Base-by-base conservation (phyloP, 805 yeast genomes). In the Blastobotrys attinorum region DNA sequence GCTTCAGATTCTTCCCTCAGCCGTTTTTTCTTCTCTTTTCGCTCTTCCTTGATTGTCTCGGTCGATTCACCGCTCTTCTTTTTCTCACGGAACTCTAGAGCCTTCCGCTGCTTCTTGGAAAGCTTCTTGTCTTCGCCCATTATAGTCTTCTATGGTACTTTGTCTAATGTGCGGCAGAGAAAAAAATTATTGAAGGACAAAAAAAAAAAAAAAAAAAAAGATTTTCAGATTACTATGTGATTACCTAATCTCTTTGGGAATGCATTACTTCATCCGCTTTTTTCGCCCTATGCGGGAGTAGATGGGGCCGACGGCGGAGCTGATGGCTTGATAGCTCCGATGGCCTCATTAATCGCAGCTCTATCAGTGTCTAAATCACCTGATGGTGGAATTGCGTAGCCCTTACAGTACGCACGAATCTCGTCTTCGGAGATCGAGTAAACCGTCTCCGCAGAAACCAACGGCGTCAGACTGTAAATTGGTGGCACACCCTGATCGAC, bases 101-200 rank as follows among this genome's bases (percentile, higher is more conserved):
- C 61, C 43, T 59, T 58, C 27, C 44, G 49, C 45, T 61, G 51
- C 47, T 58, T 56, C 43, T 60, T 60, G 18, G 61, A 49, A 13
- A 60, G 45, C 42, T 60, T 58, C 18, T 48, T 45, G 22, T 15
- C 39, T 11, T 35, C 37, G 39, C 18, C 17, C 41, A 39, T 37
- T 18, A 22, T 25, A 11, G n/a, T n/a, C n/a, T 21, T 35, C 10
- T 15, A 8, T 15, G 6, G 11, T 15, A 13, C 10, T 27, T 13
- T 27, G 11, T 27, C 13, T 21, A 35, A 18, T 15, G n/a, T 18
- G 7, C 3, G 18, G 10, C 17, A 17, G 37, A 35, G 22, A 35
- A 8, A 21, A 21, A 21, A 23, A 17, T 18, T 20, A 18, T 35
- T 27, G n/a, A 10, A 27, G 11, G 13, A 27, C 10, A 27, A 27